Conservation (phyloP, 305 asterid species). For the Plantago coronopus region DNA sequence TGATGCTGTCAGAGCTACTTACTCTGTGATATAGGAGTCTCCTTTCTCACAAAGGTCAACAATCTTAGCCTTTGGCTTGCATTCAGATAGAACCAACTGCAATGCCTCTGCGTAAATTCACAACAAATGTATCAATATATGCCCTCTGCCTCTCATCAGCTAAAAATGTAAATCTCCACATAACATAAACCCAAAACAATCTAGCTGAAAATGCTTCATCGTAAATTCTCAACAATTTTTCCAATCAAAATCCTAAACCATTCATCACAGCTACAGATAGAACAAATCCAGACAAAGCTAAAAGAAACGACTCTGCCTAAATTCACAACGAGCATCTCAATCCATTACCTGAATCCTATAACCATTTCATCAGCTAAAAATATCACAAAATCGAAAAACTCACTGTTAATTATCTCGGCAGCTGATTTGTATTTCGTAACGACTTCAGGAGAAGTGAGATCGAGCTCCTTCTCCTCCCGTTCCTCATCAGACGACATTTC, state of each 20-base stretch:
- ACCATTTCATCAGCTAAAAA: constrained; percentile 9
- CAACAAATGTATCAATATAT: not conserved
- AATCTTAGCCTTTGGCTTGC: constrained; percentile 72
- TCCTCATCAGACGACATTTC: constrained; percentile 72
- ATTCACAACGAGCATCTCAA: not conserved
- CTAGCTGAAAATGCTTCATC: too few relatives aligned
- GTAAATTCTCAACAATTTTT: not conserved
- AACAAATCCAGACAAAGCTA: constrained; percentile 41
- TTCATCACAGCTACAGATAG: too few relatives aligned
- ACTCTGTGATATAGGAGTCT: constrained; percentile 62
- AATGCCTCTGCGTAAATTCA: constrained; percentile 55
- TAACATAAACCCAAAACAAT: not conserved
- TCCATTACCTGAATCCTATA: not conserved
- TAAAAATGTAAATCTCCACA: too few relatives aligned
- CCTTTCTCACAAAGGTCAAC: constrained; percentile 74
- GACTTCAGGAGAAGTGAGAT: constrained; percentile 62
- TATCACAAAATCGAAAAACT: not conserved
- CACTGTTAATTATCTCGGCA: constrained; percentile 66
- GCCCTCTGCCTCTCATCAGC: not conserved
- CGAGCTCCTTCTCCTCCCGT: constrained; percentile 72
- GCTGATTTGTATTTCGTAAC: constrained; percentile 70
- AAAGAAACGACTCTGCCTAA: constrained; percentile 63
- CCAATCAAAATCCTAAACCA: constrained; percentile 11
- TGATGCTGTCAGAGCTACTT: constrained; percentile 23
- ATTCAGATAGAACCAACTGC: constrained; percentile 56